Evolutionary conservation across 768 basidiomycete genomes (phyloP), one percentile per base, ranked within the genome.

Genomic region (Mycena polygramma): DNA sequence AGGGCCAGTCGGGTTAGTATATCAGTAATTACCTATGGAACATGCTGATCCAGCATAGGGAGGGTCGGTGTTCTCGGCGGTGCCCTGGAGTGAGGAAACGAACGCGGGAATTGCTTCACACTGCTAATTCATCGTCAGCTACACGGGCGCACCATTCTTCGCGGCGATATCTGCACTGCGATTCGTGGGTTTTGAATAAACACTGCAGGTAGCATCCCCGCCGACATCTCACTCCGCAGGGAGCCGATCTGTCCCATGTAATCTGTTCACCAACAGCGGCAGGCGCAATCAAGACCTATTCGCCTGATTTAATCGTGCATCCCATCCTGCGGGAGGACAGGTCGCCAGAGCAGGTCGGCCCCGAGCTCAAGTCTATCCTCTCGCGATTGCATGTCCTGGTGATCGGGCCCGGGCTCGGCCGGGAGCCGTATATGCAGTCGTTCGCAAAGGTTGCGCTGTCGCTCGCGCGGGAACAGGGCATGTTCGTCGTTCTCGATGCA

Each of bases 61-160:
- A 89, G 97, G 49, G 92, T 99, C 22, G 97, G 95, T 63, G 94
- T 99, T 14, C 85, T 99, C 19, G 97, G 97, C 69, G 97, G 97
- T 37, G 95, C 96, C 45, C 83, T 92, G 73, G 97, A 98, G 97
- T 98, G 75, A 81, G 94, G 78, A 55, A 45, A n/a, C 64, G 20
- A 51, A 14, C 37, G 51, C 61, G 53, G 61, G 11, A 19, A 24
- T 43, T 53, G 46, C 54, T 65, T 43, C 39, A 57, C 35, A 24
- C 36, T 43, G 10, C 35, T 61, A 4, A 37, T 63, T 11, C 24
- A 46, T 51, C 52, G 19, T 19, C 70, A 98, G 97, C 79, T 99
- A 98, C 80, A 94, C 97, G 0, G 98, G 98, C 19, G 98, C 98
- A 22, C 98, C 98, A 0, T 99, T 91, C 86, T 99, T 98, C 78